phyloP scores from a whole-genome alignment of 768 basidiomycete genomes.

The Chiua virens region DNA sequence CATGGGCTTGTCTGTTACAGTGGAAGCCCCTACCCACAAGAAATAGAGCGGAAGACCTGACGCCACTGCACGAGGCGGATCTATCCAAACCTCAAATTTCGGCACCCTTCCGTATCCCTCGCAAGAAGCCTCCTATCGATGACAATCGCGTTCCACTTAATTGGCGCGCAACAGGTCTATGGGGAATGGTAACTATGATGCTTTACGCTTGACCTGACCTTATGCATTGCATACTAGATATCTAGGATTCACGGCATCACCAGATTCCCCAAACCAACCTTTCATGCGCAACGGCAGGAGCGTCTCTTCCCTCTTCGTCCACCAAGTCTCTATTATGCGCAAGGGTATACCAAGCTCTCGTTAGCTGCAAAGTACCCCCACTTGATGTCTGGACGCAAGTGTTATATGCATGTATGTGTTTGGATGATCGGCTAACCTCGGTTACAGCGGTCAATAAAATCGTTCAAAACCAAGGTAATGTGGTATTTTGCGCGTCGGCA shows the following conservation, averaged over 20 bases:
- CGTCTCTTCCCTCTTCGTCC: constrained; percentile 16
- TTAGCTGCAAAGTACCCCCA: constrained; percentile 38
- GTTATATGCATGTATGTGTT: neutral
- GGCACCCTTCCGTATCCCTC: constrained; percentile 11
- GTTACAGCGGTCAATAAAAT: constrained; percentile 52
- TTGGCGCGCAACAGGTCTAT: constrained; percentile 13
- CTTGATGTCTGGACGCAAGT: constrained; percentile 44
- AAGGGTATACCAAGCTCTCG: constrained; percentile 25
- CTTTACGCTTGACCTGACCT: neutral
- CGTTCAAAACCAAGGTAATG: constrained; percentile 41
- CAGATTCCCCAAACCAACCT: constrained; percentile 23
- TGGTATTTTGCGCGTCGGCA: constrained; percentile 47
- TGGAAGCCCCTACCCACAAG: constrained; percentile 26
- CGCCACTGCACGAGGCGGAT: constrained; percentile 10
- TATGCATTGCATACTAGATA: constrained; percentile 8
- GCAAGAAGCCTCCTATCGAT: constrained; percentile 19
- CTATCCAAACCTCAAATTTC: neutral
- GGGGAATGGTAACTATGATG: constrained; percentile 21
- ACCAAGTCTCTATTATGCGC: constrained; percentile 25
- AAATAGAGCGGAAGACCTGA: constrained; percentile 35
- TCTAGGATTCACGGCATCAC: constrained; percentile 10
- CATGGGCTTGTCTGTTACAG: constrained; percentile 12
- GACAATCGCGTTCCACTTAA: constrained; percentile 17
- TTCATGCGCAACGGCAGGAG: constrained; percentile 23
- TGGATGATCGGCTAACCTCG: neutral